These are phyloP conservation scores for Coemansia sp. DNA, from an alignment of 192 early-diverging fungal genomes.

Conservation along the genomic window DNA sequence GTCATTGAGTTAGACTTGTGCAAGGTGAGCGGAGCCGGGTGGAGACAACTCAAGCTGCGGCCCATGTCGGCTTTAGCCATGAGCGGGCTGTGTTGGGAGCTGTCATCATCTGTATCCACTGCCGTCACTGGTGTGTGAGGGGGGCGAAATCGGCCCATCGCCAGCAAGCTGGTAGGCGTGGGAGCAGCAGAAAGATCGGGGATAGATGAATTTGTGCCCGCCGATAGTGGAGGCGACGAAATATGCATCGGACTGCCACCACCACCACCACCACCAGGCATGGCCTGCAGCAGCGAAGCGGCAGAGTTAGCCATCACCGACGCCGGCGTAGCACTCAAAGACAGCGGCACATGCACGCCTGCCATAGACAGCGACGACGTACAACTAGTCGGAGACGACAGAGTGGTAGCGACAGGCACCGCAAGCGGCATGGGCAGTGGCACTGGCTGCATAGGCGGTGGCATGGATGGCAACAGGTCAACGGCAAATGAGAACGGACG, in stretches of 20 bases:
- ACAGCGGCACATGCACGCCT: background rate
- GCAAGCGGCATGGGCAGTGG: slow-evolving; percentile 1
- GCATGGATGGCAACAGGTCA: slow-evolving; percentile 4
- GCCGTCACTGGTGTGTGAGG: slow-evolving; percentile 13
- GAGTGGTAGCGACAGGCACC: background rate
- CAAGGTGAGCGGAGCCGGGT: background rate
- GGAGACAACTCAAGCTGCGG: background rate
- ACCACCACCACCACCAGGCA: too few species aligned
- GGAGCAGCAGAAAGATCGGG: slow-evolving; percentile 7
- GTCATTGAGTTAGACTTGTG: background rate
- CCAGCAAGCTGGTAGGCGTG: background rate
- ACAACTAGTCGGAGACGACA: background rate
- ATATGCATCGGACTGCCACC: background rate
- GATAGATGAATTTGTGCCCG: slow-evolving; percentile 6
- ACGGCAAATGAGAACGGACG: slow-evolving; percentile 41
- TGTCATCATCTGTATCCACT: background rate
- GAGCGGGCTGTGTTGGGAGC: background rate
- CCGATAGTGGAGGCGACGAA: slow-evolving; percentile 11
- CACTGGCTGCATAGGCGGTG: slow-evolving; percentile 2
- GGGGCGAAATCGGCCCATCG: slow-evolving; percentile 9
- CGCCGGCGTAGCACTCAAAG: background rate
- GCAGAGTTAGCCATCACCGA: background rate
- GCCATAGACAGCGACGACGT: background rate
- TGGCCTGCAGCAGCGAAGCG: background rate
- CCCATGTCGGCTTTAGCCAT: background rate